Base-by-base conservation (phyloP, 768 basidiomycete species). In the Paxillus rubicundulus region DNA sequence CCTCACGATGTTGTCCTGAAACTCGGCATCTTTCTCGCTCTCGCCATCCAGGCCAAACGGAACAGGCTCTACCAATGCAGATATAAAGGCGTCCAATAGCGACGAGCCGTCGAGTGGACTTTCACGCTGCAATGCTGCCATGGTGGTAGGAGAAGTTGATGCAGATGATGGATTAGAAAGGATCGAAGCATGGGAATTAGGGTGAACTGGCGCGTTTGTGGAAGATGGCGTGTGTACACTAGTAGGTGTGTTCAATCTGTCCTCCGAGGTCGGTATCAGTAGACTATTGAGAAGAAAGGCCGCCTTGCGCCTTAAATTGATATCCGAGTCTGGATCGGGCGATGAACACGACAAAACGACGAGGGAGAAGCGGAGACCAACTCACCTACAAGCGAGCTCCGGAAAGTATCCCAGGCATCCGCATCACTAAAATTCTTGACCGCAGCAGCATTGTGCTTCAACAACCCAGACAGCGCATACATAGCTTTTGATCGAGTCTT, bases 401-500 rank as follows among this genome's bases (percentile, higher is more conserved):
- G 75, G 5, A 94, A 69, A 18, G 72, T 73, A 13, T 71, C 60
- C 92, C 91, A 94, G 2, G 91, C 92, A 40, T 68, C 74, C 3
- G 69, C 60, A 6, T 74, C 69, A 1, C 72, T 72, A 32, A 94
- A 73, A 9, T 70, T 69, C 34, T 64, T 57, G 2, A 93, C 82
- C 0, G 90, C 90, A 3, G 80, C 73, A 4, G 79, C 77, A 49
- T 85, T 89, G 67, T 93, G 90, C 65, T 89, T 92, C 46, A 94
- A 68, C 0, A 89, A 62, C 0, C 88, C 88, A 0, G 90, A 93
- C 9, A 95, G 72, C 0, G 85, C 71, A 65, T 96, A 96, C 32
- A 94, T 77, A 1, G 86, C 91, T 69, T 92, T 91, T n/a, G 87
- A 81, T 17, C 89, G 80, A 9, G 77, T 77, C 41, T 79, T 72